phyloP scores from a whole-genome alignment of 768 basidiomycete genomes.

The Holtermannia corniformis region DNA sequence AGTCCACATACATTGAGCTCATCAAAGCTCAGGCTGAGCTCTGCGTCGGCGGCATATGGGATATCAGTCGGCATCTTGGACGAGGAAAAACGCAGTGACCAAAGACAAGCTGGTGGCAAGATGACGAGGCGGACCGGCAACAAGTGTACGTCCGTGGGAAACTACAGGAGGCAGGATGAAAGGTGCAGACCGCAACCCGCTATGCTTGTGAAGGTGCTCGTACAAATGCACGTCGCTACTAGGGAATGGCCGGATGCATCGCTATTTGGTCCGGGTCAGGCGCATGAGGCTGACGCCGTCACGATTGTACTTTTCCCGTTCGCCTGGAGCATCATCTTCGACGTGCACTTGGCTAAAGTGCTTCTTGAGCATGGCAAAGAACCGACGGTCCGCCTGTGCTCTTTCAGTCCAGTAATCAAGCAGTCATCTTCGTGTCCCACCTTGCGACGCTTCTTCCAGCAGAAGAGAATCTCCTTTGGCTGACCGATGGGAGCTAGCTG shows the following conservation, averaged over 20 bases:
- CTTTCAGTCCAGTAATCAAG: neutral
- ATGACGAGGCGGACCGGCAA: neutral
- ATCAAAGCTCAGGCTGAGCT: conserved; percentile 76
- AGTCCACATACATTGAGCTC: conserved; percentile 63
- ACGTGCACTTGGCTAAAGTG: conserved; percentile 50
- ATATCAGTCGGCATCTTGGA: conserved; percentile 56
- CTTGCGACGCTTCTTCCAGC: conserved; percentile 89
- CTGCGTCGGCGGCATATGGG: conserved; percentile 91
- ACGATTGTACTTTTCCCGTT: conserved; percentile 30
- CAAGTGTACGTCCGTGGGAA: neutral
- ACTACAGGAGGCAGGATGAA: no score
- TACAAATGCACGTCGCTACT: no score
- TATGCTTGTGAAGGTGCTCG: no score
- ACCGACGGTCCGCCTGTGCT: conserved; percentile 71
- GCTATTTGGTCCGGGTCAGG: conserved; percentile 23
- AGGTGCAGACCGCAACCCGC: no score
- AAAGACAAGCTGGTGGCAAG: neutral
- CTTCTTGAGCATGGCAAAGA: conserved; percentile 70
- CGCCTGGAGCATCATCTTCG: conserved; percentile 32
- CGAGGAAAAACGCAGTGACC: neutral
- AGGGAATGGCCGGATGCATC: no score
- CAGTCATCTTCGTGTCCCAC: conserved; percentile 41
- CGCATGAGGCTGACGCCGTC: conserved; percentile 34
- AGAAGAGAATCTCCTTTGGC: conserved; percentile 67
- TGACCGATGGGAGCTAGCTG: conserved; percentile 47